Base-by-base conservation (phyloP, 139 green algal species). In the Micractinium sp. region DNA sequence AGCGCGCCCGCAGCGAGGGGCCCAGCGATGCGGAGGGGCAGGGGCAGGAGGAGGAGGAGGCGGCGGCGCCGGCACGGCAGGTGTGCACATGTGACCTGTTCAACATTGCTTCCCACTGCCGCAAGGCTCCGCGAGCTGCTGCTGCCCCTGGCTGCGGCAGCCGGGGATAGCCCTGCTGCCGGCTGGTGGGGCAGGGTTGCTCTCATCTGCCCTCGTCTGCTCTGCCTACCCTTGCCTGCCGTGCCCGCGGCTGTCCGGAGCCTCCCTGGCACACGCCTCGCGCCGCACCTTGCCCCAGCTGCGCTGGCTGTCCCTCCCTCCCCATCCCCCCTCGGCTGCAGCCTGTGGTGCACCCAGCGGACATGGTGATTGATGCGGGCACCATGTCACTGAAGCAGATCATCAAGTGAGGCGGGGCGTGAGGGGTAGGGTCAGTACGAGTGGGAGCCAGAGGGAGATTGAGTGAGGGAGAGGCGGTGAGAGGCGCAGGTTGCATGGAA, bases 371-470 rank as follows among this genome's bases (percentile, higher is more conserved):
- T 38, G 82, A 87, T 29, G 61, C 82, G 12, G 27, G 39, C 36
- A 78, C 69, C 39, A 82, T 88, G 69, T 88, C 84, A 2, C 53
- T 88, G 31, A 88, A 88, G 84, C 84, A 88, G n/a, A 88, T 88
- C 84, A 81, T 88, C 19, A 39, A 71, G 84, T 88, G 84, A 35
- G 84, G 16, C 36, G 7, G 73, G n/a, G 0, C 0, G n/a, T 13
- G 69, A 2, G 47, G 47, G 47, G 47, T 5, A 56, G 47, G 47
- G 47, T 5, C 47, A 56, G 47, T 56, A 9, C 47, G 47, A 9
- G 47, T 56, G 47, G 47, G 9, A 56, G 47, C 47, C n/a, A n/a
- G n/a, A 9, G 47, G 47, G 47, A 9, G 47, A 56, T 56, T n/a
- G n/a, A 56, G 47, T 56, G 5, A 56, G 47, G 47, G 47, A 56